Evolutionary conservation across 192 early-diverging fungal genomes (phyloP).

Genomic region (Phlyctochytrium arcticum): DNA sequence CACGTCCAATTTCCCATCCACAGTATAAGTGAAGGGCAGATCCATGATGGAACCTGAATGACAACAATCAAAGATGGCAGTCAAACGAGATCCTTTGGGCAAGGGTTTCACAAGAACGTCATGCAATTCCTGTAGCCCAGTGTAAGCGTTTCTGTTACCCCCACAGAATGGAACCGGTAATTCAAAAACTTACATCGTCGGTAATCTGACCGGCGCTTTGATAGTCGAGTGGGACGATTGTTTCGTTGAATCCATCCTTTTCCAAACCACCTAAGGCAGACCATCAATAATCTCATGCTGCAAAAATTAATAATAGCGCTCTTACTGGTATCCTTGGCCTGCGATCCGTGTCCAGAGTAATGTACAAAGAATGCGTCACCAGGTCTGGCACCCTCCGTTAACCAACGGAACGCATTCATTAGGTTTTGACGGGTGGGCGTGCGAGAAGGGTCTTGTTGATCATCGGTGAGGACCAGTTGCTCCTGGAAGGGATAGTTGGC

Average conservation of each 20-base stretch:
- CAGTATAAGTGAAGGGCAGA: conserved; percentile 45
- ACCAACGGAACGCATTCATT: conserved; percentile 37
- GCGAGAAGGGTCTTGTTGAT: conserved; percentile 24
- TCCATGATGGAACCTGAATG: conserved; percentile 46
- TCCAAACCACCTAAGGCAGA: conserved; percentile 34
- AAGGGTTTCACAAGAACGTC: conserved; percentile 27
- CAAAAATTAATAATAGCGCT: no score
- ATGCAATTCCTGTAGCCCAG: conserved; percentile 37
- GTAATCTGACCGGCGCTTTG: conserved; percentile 35
- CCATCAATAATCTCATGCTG: no score
- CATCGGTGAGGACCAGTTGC: conserved; percentile 41
- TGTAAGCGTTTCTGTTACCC: not conserved
- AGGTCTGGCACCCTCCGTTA: conserved; percentile 35
- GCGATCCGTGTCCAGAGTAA: conserved; percentile 48
- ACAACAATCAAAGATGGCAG: conserved; percentile 49
- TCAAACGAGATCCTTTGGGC: conserved; percentile 34
- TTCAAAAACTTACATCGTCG: conserved; percentile 31
- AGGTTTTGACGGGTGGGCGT: conserved; percentile 42
- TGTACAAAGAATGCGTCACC: conserved; percentile 49
- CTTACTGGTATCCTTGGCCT: conserved; percentile 27
- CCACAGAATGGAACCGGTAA: not conserved
- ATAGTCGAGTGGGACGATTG: conserved; percentile 50
- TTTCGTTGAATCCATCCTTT: conserved; percentile 41
- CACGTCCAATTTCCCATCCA: conserved; percentile 38
- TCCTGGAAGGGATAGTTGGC: conserved; percentile 28